phyloP scores from a whole-genome alignment of 345 rosid species.

The Rhodomyrtus tomentosa region DNA sequence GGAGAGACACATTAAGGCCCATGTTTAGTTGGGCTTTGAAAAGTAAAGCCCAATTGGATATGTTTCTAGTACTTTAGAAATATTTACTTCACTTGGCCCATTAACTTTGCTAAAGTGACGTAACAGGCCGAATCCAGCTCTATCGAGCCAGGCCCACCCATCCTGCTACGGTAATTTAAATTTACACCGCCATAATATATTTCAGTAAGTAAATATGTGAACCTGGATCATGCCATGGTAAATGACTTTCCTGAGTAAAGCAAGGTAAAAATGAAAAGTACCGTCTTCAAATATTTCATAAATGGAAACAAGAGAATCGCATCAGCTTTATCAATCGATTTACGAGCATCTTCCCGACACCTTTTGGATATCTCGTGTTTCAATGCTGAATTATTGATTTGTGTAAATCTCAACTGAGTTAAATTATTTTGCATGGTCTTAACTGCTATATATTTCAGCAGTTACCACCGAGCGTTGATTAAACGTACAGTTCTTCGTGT shows the following conservation, averaged over 20 bases:
- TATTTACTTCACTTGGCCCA: background rate
- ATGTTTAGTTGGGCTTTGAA: background rate
- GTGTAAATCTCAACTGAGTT: background rate
- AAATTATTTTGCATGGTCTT: background rate
- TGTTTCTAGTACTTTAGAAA: background rate
- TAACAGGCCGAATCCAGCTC: background rate
- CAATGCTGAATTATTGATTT: background rate
- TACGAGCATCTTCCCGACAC: background rate
- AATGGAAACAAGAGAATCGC: background rate
- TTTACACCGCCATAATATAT: background rate
- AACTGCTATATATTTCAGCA: background rate
- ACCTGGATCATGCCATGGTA: background rate
- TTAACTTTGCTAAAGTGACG: background rate
- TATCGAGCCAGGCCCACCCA: background rate
- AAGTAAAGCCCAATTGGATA: background rate
- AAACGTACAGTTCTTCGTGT: background rate
- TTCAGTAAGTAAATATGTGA: background rate
- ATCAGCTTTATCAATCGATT: background rate
- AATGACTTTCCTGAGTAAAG: background rate
- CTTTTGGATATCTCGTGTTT: background rate
- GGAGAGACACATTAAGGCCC: background rate
- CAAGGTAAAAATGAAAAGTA: background rate
- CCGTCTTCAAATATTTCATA: background rate
- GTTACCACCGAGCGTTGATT: background rate
- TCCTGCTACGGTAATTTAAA: background rate